Evolutionary conservation across 108 stramenopile genomes (phyloP), one percentile per base, ranked within the genome.

Genomic region (Parmales sp.): DNA sequence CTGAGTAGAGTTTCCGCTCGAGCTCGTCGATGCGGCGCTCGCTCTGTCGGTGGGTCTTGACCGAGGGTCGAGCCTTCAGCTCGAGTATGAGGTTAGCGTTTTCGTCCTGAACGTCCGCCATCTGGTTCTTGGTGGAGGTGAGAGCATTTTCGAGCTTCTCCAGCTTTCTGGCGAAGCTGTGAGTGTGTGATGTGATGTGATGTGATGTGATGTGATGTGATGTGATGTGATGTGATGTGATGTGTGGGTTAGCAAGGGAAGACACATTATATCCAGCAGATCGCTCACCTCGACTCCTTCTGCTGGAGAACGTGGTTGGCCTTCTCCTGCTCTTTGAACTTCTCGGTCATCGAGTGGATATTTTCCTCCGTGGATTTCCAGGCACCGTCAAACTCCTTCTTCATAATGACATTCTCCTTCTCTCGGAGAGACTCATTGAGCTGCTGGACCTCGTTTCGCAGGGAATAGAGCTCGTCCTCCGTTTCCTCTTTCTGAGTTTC

Each of bases 1-100:
- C 72, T 28, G 39, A 34, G 38, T 73, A 66, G n/a, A 73, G 41
- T 37, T 73, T 51, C 20, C 49, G 37, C 68, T 73, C 72, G 54
- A 73, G 68, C 51, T 70, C 34, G 25, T 46, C 38, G 34, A 70
- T 67, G 6, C 67, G 69, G 8, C 64, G 69, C 39, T 71, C 69
- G 5, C 48, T n/a, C 13, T 64, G 60, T 20, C 71, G 70, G 69
- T 70, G 71, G 44, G 65, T 46, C 29, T 43, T 63, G 38, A 70
- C 50, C 0, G 74, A 71, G 16, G 74, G 74, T 18, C 74, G 64
- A 0, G 37, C 36, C 19, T 65, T 39, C 2, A 65, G 64, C 45
- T 69, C 69, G 13, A 66, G 46, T 18, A 67, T 69, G 13, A 75
- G 65, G 37, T 66, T 75, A 22, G 70, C 38, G 39, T 45, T 64